Percentiles rank a stretch among this genome's conserved stretches.
Conservation (phyloP, 169 alveolate genomes). For the Besnoitia besnoiti region DNA sequence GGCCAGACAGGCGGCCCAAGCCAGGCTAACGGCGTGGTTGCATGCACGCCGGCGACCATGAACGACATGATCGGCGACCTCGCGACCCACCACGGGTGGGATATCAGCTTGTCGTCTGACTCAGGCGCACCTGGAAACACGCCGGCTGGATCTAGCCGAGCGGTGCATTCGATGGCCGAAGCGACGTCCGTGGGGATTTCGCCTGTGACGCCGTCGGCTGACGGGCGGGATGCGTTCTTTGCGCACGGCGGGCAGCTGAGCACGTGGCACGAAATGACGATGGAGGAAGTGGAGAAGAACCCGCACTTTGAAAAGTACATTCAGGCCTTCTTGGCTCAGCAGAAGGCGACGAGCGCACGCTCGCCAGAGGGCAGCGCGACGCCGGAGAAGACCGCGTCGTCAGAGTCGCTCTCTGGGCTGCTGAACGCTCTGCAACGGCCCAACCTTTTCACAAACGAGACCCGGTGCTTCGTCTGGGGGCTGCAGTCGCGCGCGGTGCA, state of each 20-base stretch:
- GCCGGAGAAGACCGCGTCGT: not conserved
- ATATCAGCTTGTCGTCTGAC: not conserved
- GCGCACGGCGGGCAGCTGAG: slow-evolving; percentile 21
- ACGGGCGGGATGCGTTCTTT: too few relatives aligned
- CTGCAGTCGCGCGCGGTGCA: slow-evolving; percentile 76
- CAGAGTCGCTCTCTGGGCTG: not conserved
- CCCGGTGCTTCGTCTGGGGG: slow-evolving; percentile 69
- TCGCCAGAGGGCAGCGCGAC: not conserved
- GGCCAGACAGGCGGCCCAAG: not conserved
- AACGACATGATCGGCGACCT: not conserved
- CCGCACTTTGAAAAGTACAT: slow-evolving; percentile 46
- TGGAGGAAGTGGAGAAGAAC: slow-evolving; percentile 48
- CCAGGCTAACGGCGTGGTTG: not conserved
- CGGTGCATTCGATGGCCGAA: not conserved
- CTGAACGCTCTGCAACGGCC: not conserved
- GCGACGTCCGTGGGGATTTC: not conserved
- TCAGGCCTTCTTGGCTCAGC: slow-evolving; percentile 20
- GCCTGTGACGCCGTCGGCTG: not conserved
- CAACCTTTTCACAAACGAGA: not conserved
- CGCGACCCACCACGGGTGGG: slow-evolving; percentile 29
- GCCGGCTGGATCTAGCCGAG: too few relatives aligned
- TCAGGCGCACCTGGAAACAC: too few relatives aligned
- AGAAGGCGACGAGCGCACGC: not conserved
- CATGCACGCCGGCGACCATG: not conserved
- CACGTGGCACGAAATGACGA: slow-evolving; percentile 51